Conservation (phyloP, 192 early-diverging fungal genomes). For the Kappamyces sp. region DNA sequence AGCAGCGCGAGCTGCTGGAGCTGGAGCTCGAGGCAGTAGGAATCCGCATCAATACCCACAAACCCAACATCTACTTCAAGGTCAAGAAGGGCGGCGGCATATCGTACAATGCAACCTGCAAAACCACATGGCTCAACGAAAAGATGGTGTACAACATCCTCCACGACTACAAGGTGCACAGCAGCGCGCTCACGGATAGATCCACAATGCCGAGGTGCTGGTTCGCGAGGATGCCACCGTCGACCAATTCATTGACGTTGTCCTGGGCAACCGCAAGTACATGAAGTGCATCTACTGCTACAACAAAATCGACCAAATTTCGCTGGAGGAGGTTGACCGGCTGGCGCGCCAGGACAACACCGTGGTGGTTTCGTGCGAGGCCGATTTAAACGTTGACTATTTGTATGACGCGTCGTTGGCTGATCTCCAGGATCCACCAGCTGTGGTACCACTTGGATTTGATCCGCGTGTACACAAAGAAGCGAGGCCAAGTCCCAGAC, state of each 20-base stretch:
- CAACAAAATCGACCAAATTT: slow-evolving; percentile 96
- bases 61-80: slow-evolving; percentile 96
- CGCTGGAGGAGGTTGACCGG: slow-evolving; percentile 89
- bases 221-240: slow-evolving; percentile 94
- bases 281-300: slow-evolving; percentile 87
- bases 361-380: slow-evolving; percentile 85
- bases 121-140: slow-evolving; percentile 79
- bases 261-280: slow-evolving; percentile 95
- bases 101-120: slow-evolving; percentile 85
- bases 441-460: slow-evolving; percentile 87
- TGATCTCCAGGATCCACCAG: slow-evolving; percentile 49
- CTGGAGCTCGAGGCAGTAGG: slow-evolving; percentile 93
- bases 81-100: slow-evolving; percentile 97
- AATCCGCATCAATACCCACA: slow-evolving; percentile 79
- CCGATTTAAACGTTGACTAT: slow-evolving; percentile 86
- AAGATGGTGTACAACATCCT: slow-evolving; percentile 89
- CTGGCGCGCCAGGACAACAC: slow-evolving; percentile 86
- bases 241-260: slow-evolving; percentile 98
- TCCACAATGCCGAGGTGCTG: slow-evolving; percentile 96
- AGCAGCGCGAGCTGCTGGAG: slow-evolving; percentile 81
- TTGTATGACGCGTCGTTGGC: slow-evolving; percentile 26
- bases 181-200: slow-evolving; percentile 37
- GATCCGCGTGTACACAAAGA: slow-evolving; percentile 95
- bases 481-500: slow-evolving; percentile 88
- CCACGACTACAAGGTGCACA: slow-evolving; percentile 77